Evolutionary conservation across 1,284 basidiomycete genomes (phyloP).

Genomic region (Boletellus dicymbophilus): DNA sequence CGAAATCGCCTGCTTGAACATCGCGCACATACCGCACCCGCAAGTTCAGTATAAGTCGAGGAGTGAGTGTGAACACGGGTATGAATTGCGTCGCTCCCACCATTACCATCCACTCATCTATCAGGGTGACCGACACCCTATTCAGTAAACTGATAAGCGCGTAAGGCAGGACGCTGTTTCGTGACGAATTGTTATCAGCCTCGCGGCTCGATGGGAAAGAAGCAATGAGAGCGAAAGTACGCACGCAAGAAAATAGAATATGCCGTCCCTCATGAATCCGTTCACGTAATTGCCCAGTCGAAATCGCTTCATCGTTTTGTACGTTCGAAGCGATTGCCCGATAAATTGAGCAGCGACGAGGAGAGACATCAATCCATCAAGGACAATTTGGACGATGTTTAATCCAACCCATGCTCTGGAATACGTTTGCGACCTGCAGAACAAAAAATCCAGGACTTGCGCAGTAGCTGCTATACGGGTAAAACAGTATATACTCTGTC

Average conservation of each 20-base stretch:
- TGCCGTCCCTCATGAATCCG: background rate
- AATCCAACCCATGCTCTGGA: background rate
- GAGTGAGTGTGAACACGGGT: background rate
- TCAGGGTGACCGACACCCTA: background rate
- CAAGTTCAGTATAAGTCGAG: background rate
- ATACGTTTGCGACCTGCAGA: background rate
- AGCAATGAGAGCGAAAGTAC: background rate
- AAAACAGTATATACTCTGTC: background rate
- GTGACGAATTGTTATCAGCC: no score
- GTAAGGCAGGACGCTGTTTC: background rate
- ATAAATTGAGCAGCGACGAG: background rate
- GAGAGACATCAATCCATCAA: background rate
- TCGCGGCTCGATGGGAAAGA: background rate
- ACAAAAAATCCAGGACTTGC: background rate
- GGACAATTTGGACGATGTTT: background rate
- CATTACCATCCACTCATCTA: background rate
- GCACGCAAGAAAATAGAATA: background rate
- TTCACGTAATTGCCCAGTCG: background rate
- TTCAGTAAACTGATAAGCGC: background rate
- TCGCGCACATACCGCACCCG: background rate
- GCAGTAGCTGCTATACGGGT: background rate
- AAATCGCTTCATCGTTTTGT: background rate
- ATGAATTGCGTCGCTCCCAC: background rate
- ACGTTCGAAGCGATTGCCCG: background rate
- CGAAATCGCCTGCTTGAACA: background rate